Evolutionary conservation across 352 stramenopile genomes (phyloP), one percentile per base, ranked within the genome.

Genomic region (Phytopythium kandeliae): DNA sequence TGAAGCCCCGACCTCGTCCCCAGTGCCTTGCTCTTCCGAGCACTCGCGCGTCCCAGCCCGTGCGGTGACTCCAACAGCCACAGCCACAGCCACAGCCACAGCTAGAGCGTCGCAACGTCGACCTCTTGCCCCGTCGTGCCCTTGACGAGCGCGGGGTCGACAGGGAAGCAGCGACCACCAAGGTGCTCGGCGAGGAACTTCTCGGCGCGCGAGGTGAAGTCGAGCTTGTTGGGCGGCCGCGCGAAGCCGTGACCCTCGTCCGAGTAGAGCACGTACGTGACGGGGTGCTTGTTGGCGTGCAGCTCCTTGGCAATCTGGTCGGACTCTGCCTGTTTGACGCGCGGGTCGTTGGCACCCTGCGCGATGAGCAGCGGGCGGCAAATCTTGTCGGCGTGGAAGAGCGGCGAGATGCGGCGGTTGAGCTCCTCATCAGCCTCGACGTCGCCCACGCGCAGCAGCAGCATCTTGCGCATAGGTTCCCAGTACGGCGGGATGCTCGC

Each of bases 171-270:
- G 11, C 64, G 63, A 12, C 71, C 68, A 16, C 67, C 67, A 11
- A 78, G 40, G 35, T 75, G 58, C 38, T 55, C n/a, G 35, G 57
- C 61, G 11, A 76, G 41, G 36, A 77, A 76, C 43, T 51, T 33
- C 52, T 80, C 69, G 11, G 60, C 55, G 34, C 75, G 67, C 13
- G 42, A 62, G 11, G 62, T 68, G 48, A 93, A 89, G 63, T 89
- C 71, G 45, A 94, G 68, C 10, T 69, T 60, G 69, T 92, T 94
- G 17, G 74, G 60, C 2, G 72, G 74, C 3, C 78, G 65, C 30
- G 64, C 65, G 57, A 90, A 89, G 11, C 80, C 83, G 56, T 94
- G 80, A 28, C 83, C 83, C 63, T 94, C 83, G 58, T 94, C 79
- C 34, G 62, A 74, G 67, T 89, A 90, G 21, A 94, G 44, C 6